A percentile compares a stretch with the other conserved stretches of the same genome.
Conservation (phyloP, 129 eudicot genomes). For the Centaurea solstitialis region DNA sequence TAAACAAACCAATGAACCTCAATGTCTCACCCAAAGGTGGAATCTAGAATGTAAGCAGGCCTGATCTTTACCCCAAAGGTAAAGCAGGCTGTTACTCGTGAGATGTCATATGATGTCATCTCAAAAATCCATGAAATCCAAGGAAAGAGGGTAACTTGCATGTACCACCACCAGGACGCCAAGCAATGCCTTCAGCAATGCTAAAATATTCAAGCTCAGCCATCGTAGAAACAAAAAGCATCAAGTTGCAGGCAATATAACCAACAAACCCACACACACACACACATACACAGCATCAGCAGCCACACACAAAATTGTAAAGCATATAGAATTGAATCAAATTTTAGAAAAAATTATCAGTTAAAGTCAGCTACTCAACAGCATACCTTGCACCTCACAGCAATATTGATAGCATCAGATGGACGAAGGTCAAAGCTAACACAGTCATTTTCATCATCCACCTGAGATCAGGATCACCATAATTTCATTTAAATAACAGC, state of each 20-base stretch:
- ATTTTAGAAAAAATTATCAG: no score
- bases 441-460: slow-evolving; percentile 65
- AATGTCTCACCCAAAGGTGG: no score
- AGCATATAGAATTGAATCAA: no score
- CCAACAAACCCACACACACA: neutral
- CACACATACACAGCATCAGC: no score
- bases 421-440: slow-evolving; percentile 84
- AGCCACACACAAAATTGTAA: no score
- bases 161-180: neutral
- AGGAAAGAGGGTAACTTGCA: neutral
- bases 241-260: neutral
- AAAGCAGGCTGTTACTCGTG: no score
- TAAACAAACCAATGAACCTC: no score
- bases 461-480: slow-evolving; percentile 42
- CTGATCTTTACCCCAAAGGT: no score
- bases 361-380: neutral
- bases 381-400: slow-evolving; percentile 93
- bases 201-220: neutral
- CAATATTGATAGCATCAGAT: slow-evolving; percentile 95
- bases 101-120: neutral
- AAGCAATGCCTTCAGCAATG: neutral
- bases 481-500: slow-evolving; percentile 14
- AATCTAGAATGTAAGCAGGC: no score
- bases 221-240: neutral
- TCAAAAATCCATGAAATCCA: no score